Conservation (phyloP, 345 rosid species). For the Eutrema japonicum region DNA sequence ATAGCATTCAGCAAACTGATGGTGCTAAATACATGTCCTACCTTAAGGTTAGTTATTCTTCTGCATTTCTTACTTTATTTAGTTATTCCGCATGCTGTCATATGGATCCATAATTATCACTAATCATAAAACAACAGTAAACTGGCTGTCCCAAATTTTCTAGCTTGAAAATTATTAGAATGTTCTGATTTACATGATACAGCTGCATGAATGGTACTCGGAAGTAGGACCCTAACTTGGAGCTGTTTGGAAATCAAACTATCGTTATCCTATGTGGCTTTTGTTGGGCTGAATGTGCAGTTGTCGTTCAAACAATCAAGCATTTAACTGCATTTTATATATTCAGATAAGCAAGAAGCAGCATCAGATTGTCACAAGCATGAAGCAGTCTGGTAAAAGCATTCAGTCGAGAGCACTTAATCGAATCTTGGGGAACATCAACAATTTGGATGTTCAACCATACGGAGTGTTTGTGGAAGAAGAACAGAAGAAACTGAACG, state of each 20-base stretch:
- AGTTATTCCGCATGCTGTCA: conserved; percentile 2
- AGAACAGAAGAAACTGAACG: conserved; percentile 76
- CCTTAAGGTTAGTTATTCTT: conserved; percentile 67
- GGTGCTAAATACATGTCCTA: conserved; percentile 92
- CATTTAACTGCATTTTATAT: conserved; percentile 39
- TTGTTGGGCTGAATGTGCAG: conserved; percentile 8
- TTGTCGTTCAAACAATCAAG: conserved; percentile 19
- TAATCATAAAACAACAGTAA: conserved; percentile 26
- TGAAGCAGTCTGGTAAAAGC: conserved; percentile 87
- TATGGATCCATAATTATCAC: background rate
- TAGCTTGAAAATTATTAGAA: conserved; percentile 21
- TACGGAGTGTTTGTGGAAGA: conserved; percentile 90
- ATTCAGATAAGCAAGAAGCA: conserved; percentile 96
- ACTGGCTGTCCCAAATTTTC: conserved; percentile 15
- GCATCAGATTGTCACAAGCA: conserved; percentile 78
- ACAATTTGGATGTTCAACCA: conserved; percentile 72
- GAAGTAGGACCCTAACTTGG: conserved; percentile 18
- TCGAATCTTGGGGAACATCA: conserved; percentile 72
- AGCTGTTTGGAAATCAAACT: conserved; percentile 15
- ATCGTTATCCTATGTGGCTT: conserved; percentile 1
- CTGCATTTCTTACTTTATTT: conserved; percentile 22
- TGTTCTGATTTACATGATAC: conserved; percentile 5
- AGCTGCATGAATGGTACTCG: conserved; percentile 16
- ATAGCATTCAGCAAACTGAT: conserved; percentile 59
- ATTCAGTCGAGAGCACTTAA: conserved; percentile 74